A percentile compares a stretch with the other conserved stretches of the same genome.
These are phyloP conservation scores for Aspergillus fumigatus DNA, from an alignment of 2,329 filamentous ascomycete species.

Conservation along the genomic window DNA sequence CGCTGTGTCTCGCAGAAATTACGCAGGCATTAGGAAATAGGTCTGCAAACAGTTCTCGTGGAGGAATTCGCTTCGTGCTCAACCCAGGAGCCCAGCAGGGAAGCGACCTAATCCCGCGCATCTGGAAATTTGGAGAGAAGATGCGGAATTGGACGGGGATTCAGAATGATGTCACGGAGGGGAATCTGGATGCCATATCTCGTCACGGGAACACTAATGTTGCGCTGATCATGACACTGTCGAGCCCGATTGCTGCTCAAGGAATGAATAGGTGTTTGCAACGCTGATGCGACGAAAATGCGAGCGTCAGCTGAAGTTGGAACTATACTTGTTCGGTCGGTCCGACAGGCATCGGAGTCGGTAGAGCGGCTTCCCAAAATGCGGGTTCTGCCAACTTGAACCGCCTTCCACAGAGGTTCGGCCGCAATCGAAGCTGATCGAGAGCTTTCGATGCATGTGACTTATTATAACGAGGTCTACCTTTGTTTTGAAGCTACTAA, in stretches of 20 bases:
- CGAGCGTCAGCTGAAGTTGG: constrained; percentile 8
- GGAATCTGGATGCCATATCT: constrained; percentile 30
- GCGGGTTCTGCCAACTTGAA: constrained; percentile 21
- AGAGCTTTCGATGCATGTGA: constrained; percentile 27
- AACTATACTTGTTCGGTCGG: constrained; percentile 6
- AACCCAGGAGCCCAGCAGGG: constrained; percentile 31
- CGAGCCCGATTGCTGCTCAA: constrained; percentile 2
- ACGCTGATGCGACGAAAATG: neutral
- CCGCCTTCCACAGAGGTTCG: constrained; percentile 19
- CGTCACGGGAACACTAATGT: constrained; percentile 9
- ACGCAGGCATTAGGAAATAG: constrained; percentile 12
- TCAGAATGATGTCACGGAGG: constrained; percentile 23
- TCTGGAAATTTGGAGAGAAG: constrained; percentile 25
- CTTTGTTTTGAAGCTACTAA: neutral
- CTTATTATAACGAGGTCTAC: constrained; percentile 1
- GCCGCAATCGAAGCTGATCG: constrained; percentile 27
- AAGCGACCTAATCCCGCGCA: constrained; percentile 41
- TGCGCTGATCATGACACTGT: constrained; percentile 16
- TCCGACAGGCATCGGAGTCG: constrained; percentile 17
- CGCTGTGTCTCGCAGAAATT: neutral
- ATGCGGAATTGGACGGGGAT: constrained; percentile 19
- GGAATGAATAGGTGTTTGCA: constrained; percentile 1
- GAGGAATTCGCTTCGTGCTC: constrained; percentile 21
- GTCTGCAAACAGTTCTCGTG: constrained; percentile 14
- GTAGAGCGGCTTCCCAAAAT: constrained; percentile 4